Evolutionary conservation across 2,329 filamentous ascomycete species (phyloP).

Genomic region (Fusarium heterosporum): DNA sequence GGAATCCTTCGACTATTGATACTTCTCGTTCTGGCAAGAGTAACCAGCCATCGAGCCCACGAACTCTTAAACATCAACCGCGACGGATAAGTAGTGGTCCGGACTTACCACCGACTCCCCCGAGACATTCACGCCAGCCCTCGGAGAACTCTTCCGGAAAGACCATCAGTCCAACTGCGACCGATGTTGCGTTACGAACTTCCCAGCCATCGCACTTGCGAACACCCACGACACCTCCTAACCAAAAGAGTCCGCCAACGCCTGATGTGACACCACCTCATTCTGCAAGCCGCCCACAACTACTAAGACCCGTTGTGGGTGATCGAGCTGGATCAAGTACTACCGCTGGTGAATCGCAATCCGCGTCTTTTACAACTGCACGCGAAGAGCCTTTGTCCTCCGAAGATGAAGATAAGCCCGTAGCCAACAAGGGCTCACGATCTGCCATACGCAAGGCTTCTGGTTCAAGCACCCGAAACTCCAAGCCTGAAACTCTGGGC

Average conservation of each 20-base stretch:
- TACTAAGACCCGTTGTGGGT: constrained; percentile 59
- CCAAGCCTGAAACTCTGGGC: constrained; percentile 53
- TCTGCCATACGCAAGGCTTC: constrained; percentile 57
- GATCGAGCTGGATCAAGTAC: constrained; percentile 65
- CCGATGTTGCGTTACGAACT: constrained; percentile 55
- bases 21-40: constrained; percentile 43
- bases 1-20: constrained; percentile 47
- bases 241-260: constrained; percentile 76
- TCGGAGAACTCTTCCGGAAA: constrained; percentile 62
- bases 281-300: constrained; percentile 56
- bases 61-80: constrained; percentile 57
- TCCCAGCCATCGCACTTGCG: constrained; percentile 54
- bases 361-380: constrained; percentile 79
- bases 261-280: constrained; percentile 81
- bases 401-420: constrained; percentile 65
- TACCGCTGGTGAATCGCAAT: constrained; percentile 69
- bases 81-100: constrained; percentile 59
- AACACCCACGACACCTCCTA: constrained; percentile 70
- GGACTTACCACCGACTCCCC: constrained; percentile 71
- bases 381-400: constrained; percentile 73
- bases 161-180: constrained; percentile 56
- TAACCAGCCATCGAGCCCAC: constrained; percentile 54
- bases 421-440: constrained; percentile 58
- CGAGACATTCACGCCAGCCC: constrained; percentile 68
- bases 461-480: constrained; percentile 35